These are phyloP conservation scores for Auricularia sp. DNA, from an alignment of 768 basidiomycete species.

Conservation along the genomic window DNA sequence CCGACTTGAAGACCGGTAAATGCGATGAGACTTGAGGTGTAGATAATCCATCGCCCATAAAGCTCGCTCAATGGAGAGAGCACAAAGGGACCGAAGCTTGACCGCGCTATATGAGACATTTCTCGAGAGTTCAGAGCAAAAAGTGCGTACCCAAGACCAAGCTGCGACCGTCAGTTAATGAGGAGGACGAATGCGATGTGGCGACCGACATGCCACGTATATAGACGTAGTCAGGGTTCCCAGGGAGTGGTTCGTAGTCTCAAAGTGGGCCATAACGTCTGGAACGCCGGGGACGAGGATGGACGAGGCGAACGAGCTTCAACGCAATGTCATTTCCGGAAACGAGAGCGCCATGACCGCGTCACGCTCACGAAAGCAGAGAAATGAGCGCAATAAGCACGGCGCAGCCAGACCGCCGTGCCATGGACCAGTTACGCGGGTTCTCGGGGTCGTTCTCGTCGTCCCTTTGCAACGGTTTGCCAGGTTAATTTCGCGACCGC, in stretches of 20 bases:
- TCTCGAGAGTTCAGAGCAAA: neutral
- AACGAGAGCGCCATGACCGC: neutral
- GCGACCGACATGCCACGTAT: neutral
- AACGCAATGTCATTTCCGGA: neutral
- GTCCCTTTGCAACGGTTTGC: neutral
- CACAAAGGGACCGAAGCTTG: conserved; percentile 1
- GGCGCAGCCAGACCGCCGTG: neutral
- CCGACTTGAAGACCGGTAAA: conserved; percentile 1
- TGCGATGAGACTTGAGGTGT: neutral
- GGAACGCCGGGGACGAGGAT: conserved; percentile 2
- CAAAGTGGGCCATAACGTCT: conserved; percentile 2
- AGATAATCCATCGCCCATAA: conserved; percentile 2
- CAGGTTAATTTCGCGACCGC: neutral
- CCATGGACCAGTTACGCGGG: neutral
- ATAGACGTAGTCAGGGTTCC: neutral
- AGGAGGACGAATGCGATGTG: neutral
- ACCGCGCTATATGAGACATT: neutral
- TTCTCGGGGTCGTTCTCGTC: neutral
- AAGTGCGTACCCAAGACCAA: neutral
- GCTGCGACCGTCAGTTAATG: neutral
- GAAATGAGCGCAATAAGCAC: neutral
- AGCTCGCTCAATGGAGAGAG: conserved; percentile 1
- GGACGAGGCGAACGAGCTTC: conserved; percentile 6
- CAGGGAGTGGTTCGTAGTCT: neutral
- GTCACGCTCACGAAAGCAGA: neutral